A percentile compares a stretch with the other conserved stretches of the same genome.
Evolutionary conservation across 31 red algal species (phyloP).

Genomic region (Pterothamnion heteromorphum): DNA sequence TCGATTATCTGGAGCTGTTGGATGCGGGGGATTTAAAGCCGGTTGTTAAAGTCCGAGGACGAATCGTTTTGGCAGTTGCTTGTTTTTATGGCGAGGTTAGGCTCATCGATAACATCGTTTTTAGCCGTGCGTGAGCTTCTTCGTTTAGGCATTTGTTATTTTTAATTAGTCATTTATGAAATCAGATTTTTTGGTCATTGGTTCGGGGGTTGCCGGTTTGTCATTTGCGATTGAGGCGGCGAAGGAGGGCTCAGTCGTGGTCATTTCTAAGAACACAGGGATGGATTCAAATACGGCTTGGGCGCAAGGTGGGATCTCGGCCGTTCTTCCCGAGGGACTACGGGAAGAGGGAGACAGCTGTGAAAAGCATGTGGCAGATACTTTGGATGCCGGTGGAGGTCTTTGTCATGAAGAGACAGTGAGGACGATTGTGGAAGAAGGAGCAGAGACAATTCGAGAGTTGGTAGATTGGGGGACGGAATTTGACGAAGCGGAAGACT

Average conservation of each 20-base stretch:
- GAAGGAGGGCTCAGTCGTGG: not conserved
- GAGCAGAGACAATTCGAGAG: not conserved
- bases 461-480: not conserved
- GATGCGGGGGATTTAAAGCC: too few species aligned
- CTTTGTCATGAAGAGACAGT: constrained; percentile 30
- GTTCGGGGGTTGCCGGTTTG: constrained; percentile 1
- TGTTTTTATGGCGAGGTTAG: constrained; percentile 60
- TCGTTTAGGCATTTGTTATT: too few species aligned
- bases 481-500: not conserved
- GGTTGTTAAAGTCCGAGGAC: too few species aligned
- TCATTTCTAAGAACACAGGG: not conserved
- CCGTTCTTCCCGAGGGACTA: not conserved
- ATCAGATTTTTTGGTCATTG: constrained; percentile 35
- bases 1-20: constrained; percentile 19
- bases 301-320: constrained; percentile 34
- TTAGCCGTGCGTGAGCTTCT: too few species aligned
- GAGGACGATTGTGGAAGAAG: constrained; percentile 20
- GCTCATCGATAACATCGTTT: constrained; percentile 79
- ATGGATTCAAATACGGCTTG: not conserved
- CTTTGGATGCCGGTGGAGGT: constrained; percentile 20
- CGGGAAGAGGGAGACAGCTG: not conserved
- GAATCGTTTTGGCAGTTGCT: constrained; percentile 50
- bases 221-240: not conserved
- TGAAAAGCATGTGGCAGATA: constrained; percentile 21
- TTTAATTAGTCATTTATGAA: too few species aligned